These are phyloP conservation scores for Arthrobotrys megalospora DNA, from an alignment of 2,329 filamentous ascomycete genomes.

Conservation along the genomic window DNA sequence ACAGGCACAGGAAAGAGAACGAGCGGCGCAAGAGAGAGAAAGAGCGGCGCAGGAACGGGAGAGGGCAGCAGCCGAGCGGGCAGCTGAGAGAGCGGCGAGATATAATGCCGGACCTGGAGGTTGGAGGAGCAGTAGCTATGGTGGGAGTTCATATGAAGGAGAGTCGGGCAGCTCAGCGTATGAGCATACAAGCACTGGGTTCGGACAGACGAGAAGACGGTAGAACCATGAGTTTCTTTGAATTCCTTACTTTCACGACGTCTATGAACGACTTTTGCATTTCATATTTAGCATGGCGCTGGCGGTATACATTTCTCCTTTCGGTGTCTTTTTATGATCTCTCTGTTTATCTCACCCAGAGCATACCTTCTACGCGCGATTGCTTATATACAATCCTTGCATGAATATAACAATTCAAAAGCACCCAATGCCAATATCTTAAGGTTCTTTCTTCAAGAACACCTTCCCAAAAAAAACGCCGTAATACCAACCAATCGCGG, in stretches of 20 bases:
- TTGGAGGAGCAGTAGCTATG: slow-evolving; percentile 54
- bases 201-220: slow-evolving; percentile 51
- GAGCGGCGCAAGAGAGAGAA: slow-evolving; percentile 23
- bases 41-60: slow-evolving; percentile 20
- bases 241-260: slow-evolving; percentile 9
- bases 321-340: slow-evolving; percentile 5
- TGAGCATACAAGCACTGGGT: slow-evolving; percentile 56
- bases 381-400: not conserved
- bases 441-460: not conserved
- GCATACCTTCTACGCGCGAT: not conserved
- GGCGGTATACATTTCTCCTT: slow-evolving; percentile 51
- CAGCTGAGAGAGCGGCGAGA: slow-evolving; percentile 25
- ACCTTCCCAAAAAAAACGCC: not conserved
- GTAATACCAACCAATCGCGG: too few relatives aligned
- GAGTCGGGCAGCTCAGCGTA: slow-evolving; percentile 42
- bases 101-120: slow-evolving; percentile 32
- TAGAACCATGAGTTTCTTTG: slow-evolving; percentile 27
- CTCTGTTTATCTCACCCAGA: not conserved
- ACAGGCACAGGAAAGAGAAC: slow-evolving; percentile 26
- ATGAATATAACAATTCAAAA: not conserved
- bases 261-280: slow-evolving; percentile 27
- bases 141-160: slow-evolving; percentile 52
- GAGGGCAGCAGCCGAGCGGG: slow-evolving; percentile 13
- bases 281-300: slow-evolving; percentile 55
- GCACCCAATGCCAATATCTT: not conserved